phyloP scores from a whole-genome alignment of 2,329 filamentous ascomycete species.

The Lithohypha guttulata region DNA sequence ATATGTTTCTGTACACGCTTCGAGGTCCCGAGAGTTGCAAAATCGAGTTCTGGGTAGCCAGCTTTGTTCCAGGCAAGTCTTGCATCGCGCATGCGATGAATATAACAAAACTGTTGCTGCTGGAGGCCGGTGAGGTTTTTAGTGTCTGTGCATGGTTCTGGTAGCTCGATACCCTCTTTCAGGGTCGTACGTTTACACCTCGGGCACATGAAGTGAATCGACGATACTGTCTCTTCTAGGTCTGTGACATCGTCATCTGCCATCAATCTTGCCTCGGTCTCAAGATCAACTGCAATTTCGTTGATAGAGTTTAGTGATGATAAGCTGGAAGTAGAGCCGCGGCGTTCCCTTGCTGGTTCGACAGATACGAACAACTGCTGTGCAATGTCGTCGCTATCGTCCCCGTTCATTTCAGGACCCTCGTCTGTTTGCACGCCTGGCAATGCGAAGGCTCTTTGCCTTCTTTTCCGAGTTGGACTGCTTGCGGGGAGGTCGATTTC shows the following conservation, averaged over 20 bases:
- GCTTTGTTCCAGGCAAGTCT: constrained; percentile 35
- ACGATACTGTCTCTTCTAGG: too few relatives aligned
- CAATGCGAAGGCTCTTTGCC: too few relatives aligned
- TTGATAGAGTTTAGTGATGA: constrained; percentile 16
- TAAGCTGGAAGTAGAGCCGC: constrained; percentile 15
- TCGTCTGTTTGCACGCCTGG: too few relatives aligned
- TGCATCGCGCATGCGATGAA: constrained; percentile 17
- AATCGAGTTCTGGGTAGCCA: constrained; percentile 62
- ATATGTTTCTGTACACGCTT: constrained; percentile 43
- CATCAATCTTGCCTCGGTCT: background rate
- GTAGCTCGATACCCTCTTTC: constrained; percentile 10
- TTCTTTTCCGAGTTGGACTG: too few relatives aligned
- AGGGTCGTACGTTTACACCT: constrained; percentile 3
- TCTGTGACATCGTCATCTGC: constrained; percentile 11
- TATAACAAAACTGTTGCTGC: constrained; percentile 19
- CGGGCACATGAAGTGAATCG: too few relatives aligned
- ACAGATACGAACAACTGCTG: background rate
- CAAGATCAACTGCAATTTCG: constrained; percentile 12
- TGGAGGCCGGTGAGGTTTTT: constrained; percentile 9
- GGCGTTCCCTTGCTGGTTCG: too few relatives aligned
- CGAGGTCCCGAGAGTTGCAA: constrained; percentile 47
- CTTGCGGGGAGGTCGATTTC: too few relatives aligned
- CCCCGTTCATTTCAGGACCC: too few relatives aligned
- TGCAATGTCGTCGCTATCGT: background rate
- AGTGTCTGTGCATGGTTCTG: too few relatives aligned